Evolutionary conservation across 2,329 filamentous ascomycete species (phyloP), one percentile per base, ranked within the genome.

Genomic region (Scolecobasidium constrictum): DNA sequence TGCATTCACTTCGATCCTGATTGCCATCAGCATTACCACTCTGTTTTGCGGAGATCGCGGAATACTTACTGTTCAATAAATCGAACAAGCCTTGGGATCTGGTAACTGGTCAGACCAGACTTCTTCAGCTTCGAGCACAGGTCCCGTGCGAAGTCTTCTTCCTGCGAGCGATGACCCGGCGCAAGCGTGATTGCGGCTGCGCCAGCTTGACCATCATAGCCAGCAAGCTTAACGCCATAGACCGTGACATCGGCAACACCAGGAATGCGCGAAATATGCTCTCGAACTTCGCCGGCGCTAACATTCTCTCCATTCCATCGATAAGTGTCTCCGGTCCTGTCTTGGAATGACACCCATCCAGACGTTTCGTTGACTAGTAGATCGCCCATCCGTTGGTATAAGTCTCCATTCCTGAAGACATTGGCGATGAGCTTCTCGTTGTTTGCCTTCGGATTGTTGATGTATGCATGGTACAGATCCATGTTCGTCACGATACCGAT

Each of bases 311-410:
- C 64, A 47, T 68, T 72, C 71, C 71, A 74, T 7, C 71, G 58
- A 55, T 68, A 74, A 0, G 71, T 73, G 48, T 74, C 71, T 9
- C 71, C 71, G 39, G 73, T 60, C 3, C 71, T 62, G 49, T 70
- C 67, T 38, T 66, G 59, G 48, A 70, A 71, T 15, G 56, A 58
- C 3, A 70, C 52, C 62, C 66, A 68, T 0, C 66, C 65, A 15
- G 56, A 54, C 2, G 48, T 38, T 35, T 68, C 64, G 26, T 58
- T 59, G 4, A 66, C 51, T 7, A 68, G 49, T n/a, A 68, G 43
- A 50, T 69, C 66, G 3, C 66, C 66, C 38, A 62, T 67, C 22
- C 63, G 59, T 44, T 68, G 64, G 46, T 61, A 69, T 13, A 63
- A 16, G 48, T 69, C 66, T 0, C 66, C 66, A 41, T 69, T 68